A percentile compares a stretch with the other conserved stretches of the same genome.
Evolutionary conservation across 164 flowering plant species (phyloP).

Genomic region (Magnolia sinica): DNA sequence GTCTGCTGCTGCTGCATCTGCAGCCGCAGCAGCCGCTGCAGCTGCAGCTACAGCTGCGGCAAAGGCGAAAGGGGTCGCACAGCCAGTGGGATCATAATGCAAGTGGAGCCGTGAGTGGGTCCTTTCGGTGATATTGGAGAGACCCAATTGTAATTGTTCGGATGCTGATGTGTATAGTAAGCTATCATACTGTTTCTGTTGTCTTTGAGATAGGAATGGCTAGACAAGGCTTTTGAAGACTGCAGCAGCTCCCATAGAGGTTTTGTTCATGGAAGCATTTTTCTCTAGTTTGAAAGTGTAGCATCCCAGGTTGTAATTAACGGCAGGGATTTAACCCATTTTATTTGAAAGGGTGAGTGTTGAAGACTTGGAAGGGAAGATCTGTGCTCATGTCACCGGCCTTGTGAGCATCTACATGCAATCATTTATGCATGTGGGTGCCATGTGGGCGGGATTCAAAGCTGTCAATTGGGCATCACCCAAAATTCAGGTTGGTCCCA

Average conservation of each 20-base stretch:
- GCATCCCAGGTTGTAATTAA: background rate
- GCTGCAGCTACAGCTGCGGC: slow-evolving; percentile 70
- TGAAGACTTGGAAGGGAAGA: background rate
- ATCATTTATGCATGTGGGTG: no score
- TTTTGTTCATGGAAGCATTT: background rate
- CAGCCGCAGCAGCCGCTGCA: slow-evolving; percentile 73
- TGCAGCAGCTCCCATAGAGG: background rate
- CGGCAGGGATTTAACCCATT: slow-evolving; percentile 1
- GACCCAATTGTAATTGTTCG: background rate
- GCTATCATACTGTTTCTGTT: background rate
- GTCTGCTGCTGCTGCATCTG: slow-evolving; percentile 65
- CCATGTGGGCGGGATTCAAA: no score
- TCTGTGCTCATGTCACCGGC: no score
- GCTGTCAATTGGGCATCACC: no score
- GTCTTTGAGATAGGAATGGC: background rate
- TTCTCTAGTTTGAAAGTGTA: slow-evolving; percentile 3
- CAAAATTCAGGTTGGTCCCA: no score
- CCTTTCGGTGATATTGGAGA: background rate
- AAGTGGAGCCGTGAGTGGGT: background rate
- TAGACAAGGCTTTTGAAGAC: background rate
- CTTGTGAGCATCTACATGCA: no score
- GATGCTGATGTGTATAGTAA: background rate
- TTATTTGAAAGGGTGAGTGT: background rate
- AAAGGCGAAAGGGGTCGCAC: slow-evolving; percentile 66
- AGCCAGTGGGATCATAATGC: slow-evolving; percentile 67